These are phyloP conservation scores for Paraglomus brasilianum DNA, from an alignment of 192 early-diverging fungal genomes.

Conservation along the genomic window DNA sequence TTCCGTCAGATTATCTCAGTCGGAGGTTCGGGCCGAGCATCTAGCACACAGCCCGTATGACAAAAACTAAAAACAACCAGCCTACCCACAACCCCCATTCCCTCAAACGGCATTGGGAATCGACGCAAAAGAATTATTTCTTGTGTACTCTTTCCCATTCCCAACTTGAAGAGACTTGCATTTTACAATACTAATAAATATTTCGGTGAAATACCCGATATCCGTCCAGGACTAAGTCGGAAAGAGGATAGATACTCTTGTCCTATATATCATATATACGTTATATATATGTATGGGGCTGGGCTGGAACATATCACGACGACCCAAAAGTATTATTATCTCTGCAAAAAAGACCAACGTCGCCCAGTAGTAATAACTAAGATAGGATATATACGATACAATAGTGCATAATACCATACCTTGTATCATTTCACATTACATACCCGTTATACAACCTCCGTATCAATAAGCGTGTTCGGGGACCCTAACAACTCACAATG, in stretches of 20 bases:
- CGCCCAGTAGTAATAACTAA: neutral
- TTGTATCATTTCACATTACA: neutral
- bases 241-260: too few relatives aligned
- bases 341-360: slow-evolving; percentile 15
- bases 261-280: too few relatives aligned
- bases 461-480: neutral
- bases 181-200: too few relatives aligned
- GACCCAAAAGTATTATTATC: neutral
- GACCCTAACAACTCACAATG: slow-evolving; percentile 12
- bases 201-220: too few relatives aligned
- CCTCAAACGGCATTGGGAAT: slow-evolving; percentile 24
- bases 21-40: slow-evolving; percentile 29
- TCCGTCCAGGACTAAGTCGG: too few relatives aligned
- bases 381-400: slow-evolving; percentile 22
- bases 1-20: slow-evolving; percentile 7
- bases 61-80: neutral
- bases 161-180: neutral
- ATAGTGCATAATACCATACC: slow-evolving; percentile 7
- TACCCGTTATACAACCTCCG: neutral
- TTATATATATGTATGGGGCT: too few relatives aligned
- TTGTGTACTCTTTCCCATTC: slow-evolving; percentile 16
- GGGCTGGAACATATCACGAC: too few relatives aligned
- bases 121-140: slow-evolving; percentile 13
- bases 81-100: neutral
- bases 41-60: slow-evolving; percentile 8